A percentile compares a stretch with the other conserved stretches of the same genome.
These are phyloP conservation scores for Erysiphe pulchra DNA, from an alignment of 2,329 filamentous ascomycete genomes.

Conservation along the genomic window DNA sequence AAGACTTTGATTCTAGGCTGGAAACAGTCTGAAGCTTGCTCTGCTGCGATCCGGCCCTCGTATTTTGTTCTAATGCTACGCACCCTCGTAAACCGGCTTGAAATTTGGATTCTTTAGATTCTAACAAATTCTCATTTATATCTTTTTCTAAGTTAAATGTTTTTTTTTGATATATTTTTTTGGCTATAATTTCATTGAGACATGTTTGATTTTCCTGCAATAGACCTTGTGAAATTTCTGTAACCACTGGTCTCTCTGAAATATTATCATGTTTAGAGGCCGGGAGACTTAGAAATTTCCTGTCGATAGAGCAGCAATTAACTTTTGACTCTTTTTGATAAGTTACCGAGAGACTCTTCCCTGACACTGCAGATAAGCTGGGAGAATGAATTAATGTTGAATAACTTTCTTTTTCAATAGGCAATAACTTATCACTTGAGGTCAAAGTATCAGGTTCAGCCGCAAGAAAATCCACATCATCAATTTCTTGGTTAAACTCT, in stretches of 20 bases:
- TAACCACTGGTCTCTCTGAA: background rate
- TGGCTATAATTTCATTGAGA: background rate
- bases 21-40: background rate
- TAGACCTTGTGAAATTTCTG: background rate
- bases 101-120: background rate
- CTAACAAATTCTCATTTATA: background rate
- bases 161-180: background rate
- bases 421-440: background rate
- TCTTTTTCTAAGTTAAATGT: background rate
- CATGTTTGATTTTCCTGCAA: background rate
- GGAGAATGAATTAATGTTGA: background rate
- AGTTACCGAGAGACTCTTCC: background rate
- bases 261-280: background rate
- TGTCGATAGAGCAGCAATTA: background rate
- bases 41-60: background rate
- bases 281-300: background rate
- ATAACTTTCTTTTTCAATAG: background rate
- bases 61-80: background rate
- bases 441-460: constrained; percentile 2
- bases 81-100: background rate
- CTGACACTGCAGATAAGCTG: background rate
- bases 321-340: background rate
- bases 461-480: constrained; percentile 8
- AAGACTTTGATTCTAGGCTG: background rate
- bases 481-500: constrained; percentile 8